Evolutionary conservation across 306 rosid genomes (phyloP), one percentile per base, ranked within the genome.

Genomic region (Phaseolus lunatus): DNA sequence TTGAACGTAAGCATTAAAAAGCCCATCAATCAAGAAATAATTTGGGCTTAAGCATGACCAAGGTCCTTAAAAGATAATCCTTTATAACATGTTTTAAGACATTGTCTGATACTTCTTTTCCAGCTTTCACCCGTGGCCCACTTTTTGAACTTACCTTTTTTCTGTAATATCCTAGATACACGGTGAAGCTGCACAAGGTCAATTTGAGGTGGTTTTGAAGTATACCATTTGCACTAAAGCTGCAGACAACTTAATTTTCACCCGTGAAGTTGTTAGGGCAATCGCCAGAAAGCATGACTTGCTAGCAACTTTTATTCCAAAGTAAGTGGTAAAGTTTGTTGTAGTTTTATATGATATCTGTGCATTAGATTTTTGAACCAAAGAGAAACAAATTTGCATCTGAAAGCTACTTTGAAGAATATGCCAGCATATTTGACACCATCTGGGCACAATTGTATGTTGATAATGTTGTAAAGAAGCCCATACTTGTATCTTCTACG

Each of bases 141-240:
- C 24, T 79, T 70, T 73, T 24, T 76, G 33, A 63, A 39, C 44
- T 65, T 20, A 13, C n/a, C 13, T 59, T 47, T 74, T 49, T 73
- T 70, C 9, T 9, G 44, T 62, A 27, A 53, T 54, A 65, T 69
- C 75, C 65, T 75, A 94, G 98, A 9, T 94, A 65, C 97, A 94
- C 75, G 90, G 96, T 41, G 98, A 94, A 80, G 76, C 92, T 83
- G 98, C 91, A 70, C 90, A 88, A 78, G 98, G 98, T 50, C 98
- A 94, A 83, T 94, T 87, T 84, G 98, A 94, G 84, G 7, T 94
- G 71, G 88, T 78, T 83, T 62, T 80, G 65, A 91, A 90, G 58
- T 85, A 92, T 78, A 78, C 85, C 13, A n/a, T 45, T 72, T 90
- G 95, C 76, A 85, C 81, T 71, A 49, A 79, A 78, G 89, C 98